Evolutionary conservation across 2,329 filamentous ascomycete species (phyloP).

Genomic region (Neopestalotiopsis clavispora): DNA sequence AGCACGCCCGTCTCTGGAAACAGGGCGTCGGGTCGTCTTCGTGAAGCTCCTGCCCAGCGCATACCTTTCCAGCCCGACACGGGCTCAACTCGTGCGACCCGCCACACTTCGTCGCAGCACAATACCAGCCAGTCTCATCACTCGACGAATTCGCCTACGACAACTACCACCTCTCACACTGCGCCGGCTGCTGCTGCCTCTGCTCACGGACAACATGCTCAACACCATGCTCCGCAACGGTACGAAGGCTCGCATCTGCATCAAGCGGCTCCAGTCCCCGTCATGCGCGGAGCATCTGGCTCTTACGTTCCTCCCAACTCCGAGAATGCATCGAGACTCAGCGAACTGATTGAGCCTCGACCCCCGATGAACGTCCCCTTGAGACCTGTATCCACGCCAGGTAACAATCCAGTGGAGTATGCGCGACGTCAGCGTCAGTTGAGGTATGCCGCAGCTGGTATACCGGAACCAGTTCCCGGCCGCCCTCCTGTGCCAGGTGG

Average conservation of each 20-base stretch:
- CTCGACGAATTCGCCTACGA: slow-evolving; percentile 22
- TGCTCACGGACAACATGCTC: slow-evolving; percentile 27
- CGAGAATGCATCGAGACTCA: slow-evolving; percentile 63
- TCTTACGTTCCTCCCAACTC: slow-evolving; percentile 58
- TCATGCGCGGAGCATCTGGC: slow-evolving; percentile 40
- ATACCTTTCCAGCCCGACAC: slow-evolving; percentile 86
- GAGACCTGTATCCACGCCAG: slow-evolving; percentile 75
- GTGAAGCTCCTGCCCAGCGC: slow-evolving; percentile 84
- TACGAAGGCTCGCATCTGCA: slow-evolving; percentile 36
- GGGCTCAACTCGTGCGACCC: slow-evolving; percentile 65
- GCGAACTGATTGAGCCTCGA: slow-evolving; percentile 73
- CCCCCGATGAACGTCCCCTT: slow-evolving; percentile 67
- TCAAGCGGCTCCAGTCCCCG: slow-evolving; percentile 34
- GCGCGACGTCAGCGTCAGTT: slow-evolving; percentile 57
- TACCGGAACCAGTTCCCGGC: slow-evolving; percentile 43
- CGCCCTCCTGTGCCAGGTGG: slow-evolving; percentile 66
- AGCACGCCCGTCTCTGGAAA: slow-evolving; percentile 55
- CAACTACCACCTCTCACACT: too few relatives aligned
- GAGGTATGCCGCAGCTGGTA: slow-evolving; percentile 31
- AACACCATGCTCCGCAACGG: slow-evolving; percentile 30
- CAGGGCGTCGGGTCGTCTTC: slow-evolving; percentile 67
- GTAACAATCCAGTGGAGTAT: slow-evolving; percentile 74
- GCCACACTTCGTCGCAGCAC: slow-evolving; percentile 59
- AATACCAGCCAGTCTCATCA: slow-evolving; percentile 29
- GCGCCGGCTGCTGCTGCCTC: not conserved